Evolutionary conservation across 2,329 filamentous ascomycete genomes (phyloP), one percentile per base, ranked within the genome.

Genomic region (Didymellaceae sp.): DNA sequence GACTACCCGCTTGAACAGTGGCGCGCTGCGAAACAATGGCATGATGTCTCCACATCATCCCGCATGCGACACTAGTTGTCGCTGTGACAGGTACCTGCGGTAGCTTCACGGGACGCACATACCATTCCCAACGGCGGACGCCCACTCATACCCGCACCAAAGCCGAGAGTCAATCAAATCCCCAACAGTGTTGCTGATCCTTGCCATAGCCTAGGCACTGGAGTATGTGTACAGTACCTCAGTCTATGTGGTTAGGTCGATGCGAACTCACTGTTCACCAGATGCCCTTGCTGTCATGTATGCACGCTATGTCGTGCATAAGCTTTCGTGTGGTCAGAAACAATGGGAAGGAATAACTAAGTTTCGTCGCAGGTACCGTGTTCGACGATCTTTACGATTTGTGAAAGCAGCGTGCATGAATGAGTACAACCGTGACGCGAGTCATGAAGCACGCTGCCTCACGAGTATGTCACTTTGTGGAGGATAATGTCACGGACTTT

Each of bases 61-160:
- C 30, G 24, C 21, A 45, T 25, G 25, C 31, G 41, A 45, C 16
- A 9, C 31, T 35, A 28, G n/a, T 10, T 39, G 34, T 40, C 6
- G 17, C n/a, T 51, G 41, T 45, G 42, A 38, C 37, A 46, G 38
- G 48, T 46, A 52, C 42, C 42, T 46, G 48, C 42, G 48, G 43
- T 42, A 52, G 48, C 42, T 45, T 26, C 37, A 46, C 31, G 26
- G 38, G 21, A 33, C 42, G 37, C 48, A 46, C 47, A 41, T 26
- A 41, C 47, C 47, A 41, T 30, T 45, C 35, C 41, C 17, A 30
- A 45, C 47, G 22, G 35, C 14, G 22, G 47, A 24, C 17, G 13
- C 35, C 35, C 41, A 51, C 14, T 32, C 22, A 41, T 45, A 51
- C 30, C 35, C 45, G 35, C 22, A 30, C 22, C 32, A 6, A 42